Conservation (phyloP, 2,329 filamentous ascomycete species). For the Diaporthe vexans region DNA sequence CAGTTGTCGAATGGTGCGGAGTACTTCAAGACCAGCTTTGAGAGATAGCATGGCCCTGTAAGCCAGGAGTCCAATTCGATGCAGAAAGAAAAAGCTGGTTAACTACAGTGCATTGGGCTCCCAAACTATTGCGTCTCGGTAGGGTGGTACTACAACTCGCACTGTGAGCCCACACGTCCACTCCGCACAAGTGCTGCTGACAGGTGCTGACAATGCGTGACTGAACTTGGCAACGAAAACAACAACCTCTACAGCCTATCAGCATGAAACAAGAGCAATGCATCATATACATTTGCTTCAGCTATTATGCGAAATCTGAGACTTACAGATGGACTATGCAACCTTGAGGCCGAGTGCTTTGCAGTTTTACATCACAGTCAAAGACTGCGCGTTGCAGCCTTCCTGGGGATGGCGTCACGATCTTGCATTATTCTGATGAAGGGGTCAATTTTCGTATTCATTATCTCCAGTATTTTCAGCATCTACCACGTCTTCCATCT, state of each 20-base stretch:
- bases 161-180: background rate
- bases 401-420: background rate
- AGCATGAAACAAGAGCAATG: background rate
- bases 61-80: background rate
- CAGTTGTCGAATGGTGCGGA: background rate
- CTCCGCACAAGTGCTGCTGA: background rate
- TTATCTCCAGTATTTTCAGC: background rate
- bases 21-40: background rate
- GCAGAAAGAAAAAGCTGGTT: too few species aligned
- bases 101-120: too few species aligned
- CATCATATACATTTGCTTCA: background rate
- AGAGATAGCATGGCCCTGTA: background rate
- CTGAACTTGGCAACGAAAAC: background rate
- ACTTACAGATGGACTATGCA: background rate
- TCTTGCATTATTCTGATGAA: background rate
- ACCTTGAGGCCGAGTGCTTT: background rate
- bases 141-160: background rate
- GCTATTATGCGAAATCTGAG: background rate
- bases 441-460: background rate
- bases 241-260: background rate
- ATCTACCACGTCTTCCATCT: background rate
- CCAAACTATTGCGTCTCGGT: background rate
- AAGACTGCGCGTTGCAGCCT: background rate
- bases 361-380: too few species aligned
- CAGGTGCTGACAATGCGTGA: slow-evolving; percentile 1